Evolutionary conservation across 805 yeast species (phyloP).

Genomic region (Metahyphopichia silvanorum): DNA sequence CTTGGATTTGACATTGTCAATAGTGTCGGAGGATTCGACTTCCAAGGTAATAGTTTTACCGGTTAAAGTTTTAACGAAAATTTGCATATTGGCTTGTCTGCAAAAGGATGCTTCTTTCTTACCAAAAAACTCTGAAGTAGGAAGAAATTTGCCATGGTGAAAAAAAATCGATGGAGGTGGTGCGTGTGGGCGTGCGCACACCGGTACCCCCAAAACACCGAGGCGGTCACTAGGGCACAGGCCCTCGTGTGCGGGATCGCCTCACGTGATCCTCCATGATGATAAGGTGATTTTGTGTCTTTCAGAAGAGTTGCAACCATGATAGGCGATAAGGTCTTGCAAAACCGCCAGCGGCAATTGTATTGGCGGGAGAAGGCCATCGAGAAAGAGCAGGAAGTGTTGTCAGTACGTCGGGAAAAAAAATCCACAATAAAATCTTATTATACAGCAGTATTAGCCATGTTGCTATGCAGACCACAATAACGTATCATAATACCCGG

Average conservation of each 20-base stretch:
- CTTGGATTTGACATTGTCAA: slow-evolving; percentile 98
- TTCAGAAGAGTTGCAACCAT: too few species aligned
- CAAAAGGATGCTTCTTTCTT: slow-evolving; percentile 48
- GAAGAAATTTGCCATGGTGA: neutral
- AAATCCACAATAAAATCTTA: neutral
- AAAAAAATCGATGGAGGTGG: neutral
- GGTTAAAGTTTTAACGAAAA: slow-evolving; percentile 98
- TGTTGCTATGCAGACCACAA: too few species aligned
- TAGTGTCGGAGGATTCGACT: slow-evolving; percentile 98
- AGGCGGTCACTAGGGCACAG: neutral
- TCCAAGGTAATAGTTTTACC: slow-evolving; percentile 99
- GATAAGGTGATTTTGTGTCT: too few species aligned
- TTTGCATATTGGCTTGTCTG: slow-evolving; percentile 65
- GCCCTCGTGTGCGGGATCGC: too few species aligned
- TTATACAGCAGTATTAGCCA: too few species aligned
- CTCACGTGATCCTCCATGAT: too few species aligned
- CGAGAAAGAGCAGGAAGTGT: slow-evolving; percentile 1
- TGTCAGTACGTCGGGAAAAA: slow-evolving; percentile 3
- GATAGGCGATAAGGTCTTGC: slow-evolving; percentile 11
- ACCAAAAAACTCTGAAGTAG: slow-evolving; percentile 25
- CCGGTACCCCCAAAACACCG: too few species aligned
- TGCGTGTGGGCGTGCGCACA: neutral
- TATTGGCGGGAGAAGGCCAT: slow-evolving; percentile 2
- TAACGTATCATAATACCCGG: too few species aligned
- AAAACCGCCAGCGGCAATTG: slow-evolving; percentile 4